Conservation (phyloP, 352 stramenopile genomes). For the Pythium brachiatum region DNA sequence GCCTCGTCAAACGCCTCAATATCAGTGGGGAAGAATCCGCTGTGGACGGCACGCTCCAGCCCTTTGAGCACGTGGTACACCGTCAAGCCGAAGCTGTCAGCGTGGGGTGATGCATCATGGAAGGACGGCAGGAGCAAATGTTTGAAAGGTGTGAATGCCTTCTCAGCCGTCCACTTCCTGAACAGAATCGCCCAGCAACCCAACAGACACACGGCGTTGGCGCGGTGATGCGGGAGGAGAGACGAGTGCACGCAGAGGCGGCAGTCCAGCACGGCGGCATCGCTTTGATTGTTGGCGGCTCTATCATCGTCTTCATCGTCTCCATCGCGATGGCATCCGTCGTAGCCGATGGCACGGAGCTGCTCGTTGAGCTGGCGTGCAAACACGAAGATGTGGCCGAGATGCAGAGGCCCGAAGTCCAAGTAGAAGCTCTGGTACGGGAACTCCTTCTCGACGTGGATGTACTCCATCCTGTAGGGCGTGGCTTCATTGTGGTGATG, state of each 20-base stretch:
- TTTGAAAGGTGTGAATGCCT: conserved; percentile 55
- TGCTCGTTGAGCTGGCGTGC: conserved; percentile 69
- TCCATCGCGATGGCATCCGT: conserved; percentile 1
- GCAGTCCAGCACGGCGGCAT: conserved; percentile 27
- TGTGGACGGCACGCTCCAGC: conserved; percentile 47
- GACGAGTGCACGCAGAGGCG: conserved; percentile 59
- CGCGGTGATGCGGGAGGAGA: conserved; percentile 48
- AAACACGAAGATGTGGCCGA: conserved; percentile 90
- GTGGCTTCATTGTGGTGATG: neutral
- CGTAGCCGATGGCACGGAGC: conserved; percentile 28
- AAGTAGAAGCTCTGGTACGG: conserved; percentile 95
- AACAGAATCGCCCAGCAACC: conserved; percentile 70
- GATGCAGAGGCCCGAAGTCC: conserved; percentile 94
- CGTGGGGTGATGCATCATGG: conserved; percentile 29
- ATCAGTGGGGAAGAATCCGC: conserved; percentile 80
- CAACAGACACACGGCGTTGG: conserved; percentile 90
- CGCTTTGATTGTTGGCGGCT: conserved; percentile 6
- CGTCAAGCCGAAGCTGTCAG: conserved; percentile 28
- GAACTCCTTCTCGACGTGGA: conserved; percentile 44
- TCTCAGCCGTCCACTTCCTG: conserved; percentile 49
- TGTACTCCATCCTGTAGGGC: conserved; percentile 19
- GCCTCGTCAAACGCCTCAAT: conserved; percentile 23
- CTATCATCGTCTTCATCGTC: neutral
- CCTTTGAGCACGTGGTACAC: conserved; percentile 32
- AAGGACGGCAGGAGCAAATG: conserved; percentile 32